These are phyloP conservation scores for Elongisporangium anandrum DNA, from an alignment of 352 stramenopile species.

Conservation along the genomic window DNA sequence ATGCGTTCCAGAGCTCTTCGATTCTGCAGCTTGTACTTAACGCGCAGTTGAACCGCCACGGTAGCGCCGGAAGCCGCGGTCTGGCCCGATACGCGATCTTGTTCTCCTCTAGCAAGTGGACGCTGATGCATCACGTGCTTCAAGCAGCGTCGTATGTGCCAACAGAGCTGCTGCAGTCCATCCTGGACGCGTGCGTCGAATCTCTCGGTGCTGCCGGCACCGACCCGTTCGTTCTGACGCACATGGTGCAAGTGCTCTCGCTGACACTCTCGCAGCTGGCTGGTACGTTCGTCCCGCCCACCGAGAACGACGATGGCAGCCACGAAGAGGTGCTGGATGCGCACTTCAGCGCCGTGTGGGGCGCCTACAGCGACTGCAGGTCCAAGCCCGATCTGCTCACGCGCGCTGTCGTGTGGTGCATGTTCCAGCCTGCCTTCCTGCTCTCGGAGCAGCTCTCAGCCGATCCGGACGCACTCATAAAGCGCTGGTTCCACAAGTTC, in stretches of 20 bases:
- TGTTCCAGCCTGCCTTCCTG: slow-evolving; percentile 73
- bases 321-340: slow-evolving; percentile 43
- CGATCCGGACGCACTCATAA: slow-evolving; percentile 26
- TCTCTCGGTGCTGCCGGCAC: slow-evolving; percentile 50
- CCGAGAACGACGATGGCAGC: slow-evolving; percentile 11
- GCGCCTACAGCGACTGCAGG: slow-evolving; percentile 61
- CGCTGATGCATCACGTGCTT: slow-evolving; percentile 44
- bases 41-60: slow-evolving; percentile 19
- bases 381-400: slow-evolving; percentile 68
- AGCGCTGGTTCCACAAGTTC: slow-evolving; percentile 54
- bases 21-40: slow-evolving; percentile 32
- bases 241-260: slow-evolving; percentile 69
- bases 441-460: slow-evolving; percentile 14
- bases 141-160: slow-evolving; percentile 42
- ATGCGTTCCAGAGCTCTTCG: slow-evolving; percentile 24
- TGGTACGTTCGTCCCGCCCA: slow-evolving; percentile 14
- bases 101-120: slow-evolving; percentile 55
- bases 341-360: slow-evolving; percentile 33
- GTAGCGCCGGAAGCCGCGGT: slow-evolving; percentile 13
- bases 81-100: slow-evolving; percentile 25
- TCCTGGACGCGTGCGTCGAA: slow-evolving; percentile 42
- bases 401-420: slow-evolving; percentile 51
- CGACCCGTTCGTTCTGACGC: slow-evolving; percentile 45
- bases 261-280: slow-evolving; percentile 47
- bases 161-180: slow-evolving; percentile 25